Evolutionary conservation across 2,329 filamentous ascomycete genomes (phyloP), one percentile per base, ranked within the genome.

Genomic region (Diaporthe caulivora): DNA sequence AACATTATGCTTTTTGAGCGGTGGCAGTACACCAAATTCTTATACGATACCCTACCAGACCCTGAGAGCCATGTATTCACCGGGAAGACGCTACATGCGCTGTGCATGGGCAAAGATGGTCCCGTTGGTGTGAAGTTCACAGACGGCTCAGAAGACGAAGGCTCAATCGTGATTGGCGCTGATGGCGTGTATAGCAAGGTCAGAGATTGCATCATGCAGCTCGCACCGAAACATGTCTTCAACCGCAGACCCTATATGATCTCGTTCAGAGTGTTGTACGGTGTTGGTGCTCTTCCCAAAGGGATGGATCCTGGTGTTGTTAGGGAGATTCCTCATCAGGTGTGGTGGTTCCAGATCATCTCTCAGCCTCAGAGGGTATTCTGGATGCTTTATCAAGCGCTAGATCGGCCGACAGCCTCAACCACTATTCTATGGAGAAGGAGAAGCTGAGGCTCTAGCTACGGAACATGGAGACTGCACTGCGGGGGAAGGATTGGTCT

Each of bases 21-120:
- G 24, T 47, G 40, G 58, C 58, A 64, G 26, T 64, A 47, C 11
- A 47, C 49, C 26, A 31, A 31, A 34, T 78, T 80, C 91, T 90
- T 74, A 64, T n/a, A 64, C 40, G 42, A 64, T 29, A 64, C 26
- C n/a, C 26, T 64, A 7, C 42, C 42, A 29, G 40, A 47, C 18
- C 7, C 5, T 49, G 26, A 64, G 42, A 49, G 11, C 24, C 58
- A 24, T 3, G 40, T 64, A 1, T n/a, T 64, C 21, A 47, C 42
- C 26, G 26, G 40, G 3, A 64, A 64, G 42, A 64, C 40, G 2
- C 18, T 64, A 9, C 42, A 47, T 18, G n/a, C 40, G 40, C 9
- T 64, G 9, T n/a, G 26, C 17, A 62, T 29, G 24, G 8, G 44
- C 13, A 11, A 15, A 17, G 4, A 44, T 47, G 40, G n/a, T n/a